Conservation (phyloP, 1,284 basidiomycete species). For the Coniferiporia weirii region DNA sequence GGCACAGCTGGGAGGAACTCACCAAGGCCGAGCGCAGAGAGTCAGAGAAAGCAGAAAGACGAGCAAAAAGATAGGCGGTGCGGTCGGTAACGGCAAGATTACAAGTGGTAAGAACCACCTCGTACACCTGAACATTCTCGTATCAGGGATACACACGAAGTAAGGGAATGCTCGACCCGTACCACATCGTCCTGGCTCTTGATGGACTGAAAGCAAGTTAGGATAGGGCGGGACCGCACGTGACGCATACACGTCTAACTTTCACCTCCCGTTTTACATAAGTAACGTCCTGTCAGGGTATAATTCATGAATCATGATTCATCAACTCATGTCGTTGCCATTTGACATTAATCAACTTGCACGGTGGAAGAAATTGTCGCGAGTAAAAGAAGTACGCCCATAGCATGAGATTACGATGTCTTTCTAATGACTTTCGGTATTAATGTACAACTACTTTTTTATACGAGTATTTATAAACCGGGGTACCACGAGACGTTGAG, state of each 20-base stretch:
- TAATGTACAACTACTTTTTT: no score
- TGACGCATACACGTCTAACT: not conserved
- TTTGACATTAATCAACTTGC: no score
- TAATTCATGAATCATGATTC: no score
- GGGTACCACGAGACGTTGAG: no score
- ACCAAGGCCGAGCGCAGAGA: constrained; percentile 78
- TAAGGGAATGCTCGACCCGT: not conserved
- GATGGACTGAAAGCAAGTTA: not conserved
- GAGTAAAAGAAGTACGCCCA: no score
- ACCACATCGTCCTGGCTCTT: not conserved
- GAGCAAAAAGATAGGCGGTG: constrained; percentile 68
- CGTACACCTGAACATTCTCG: constrained; percentile 54
- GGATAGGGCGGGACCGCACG: not conserved
- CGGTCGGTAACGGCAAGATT: constrained; percentile 70
- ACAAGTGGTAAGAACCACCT: constrained; percentile 77
- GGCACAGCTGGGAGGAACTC: constrained; percentile 21
- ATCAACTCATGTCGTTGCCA: no score
- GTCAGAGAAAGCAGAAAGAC: constrained; percentile 69
- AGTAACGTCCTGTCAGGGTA: no score
- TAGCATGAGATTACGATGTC: no score
- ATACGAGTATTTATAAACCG: no score
- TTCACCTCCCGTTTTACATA: no score
- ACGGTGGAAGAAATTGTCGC: no score
- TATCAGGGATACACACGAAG: not conserved
- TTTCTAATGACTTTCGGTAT: no score